Percentiles rank a stretch among this genome's conserved stretches.
These are phyloP conservation scores for Vicia villosa DNA, from an alignment of 306 rosid genomes.

Conservation along the genomic window DNA sequence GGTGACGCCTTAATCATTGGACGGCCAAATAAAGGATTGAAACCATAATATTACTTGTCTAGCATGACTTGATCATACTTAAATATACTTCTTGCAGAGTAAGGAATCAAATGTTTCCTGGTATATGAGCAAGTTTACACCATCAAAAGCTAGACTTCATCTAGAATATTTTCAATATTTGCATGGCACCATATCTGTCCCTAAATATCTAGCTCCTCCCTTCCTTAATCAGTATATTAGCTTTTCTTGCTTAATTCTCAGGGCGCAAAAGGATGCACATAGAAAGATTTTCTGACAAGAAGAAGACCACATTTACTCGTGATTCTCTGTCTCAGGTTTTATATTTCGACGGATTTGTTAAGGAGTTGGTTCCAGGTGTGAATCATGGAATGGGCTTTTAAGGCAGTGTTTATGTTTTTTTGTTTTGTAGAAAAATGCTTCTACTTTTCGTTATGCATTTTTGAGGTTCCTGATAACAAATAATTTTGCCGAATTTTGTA, in stretches of 20 bases:
- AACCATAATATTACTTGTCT: conserved; percentile 13
- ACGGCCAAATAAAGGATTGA: neutral
- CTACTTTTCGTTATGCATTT: conserved; percentile 26
- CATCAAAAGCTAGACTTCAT: neutral
- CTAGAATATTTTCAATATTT: neutral
- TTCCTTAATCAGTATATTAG: neutral
- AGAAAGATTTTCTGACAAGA: conserved; percentile 54
- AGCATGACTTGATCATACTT: neutral
- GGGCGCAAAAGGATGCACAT: conserved; percentile 47
- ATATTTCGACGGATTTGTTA: conserved; percentile 46
- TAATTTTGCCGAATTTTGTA: conserved; percentile 29
- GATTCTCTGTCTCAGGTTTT: conserved; percentile 64
- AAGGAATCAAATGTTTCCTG: neutral
- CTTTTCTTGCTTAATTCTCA: conserved; percentile 40
- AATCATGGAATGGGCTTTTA: conserved; percentile 20
- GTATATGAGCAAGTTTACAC: conserved; percentile 12
- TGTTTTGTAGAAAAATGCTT: neutral
- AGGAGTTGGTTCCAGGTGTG: conserved; percentile 65
- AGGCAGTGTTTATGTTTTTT: conserved; percentile 26
- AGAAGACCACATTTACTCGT: conserved; percentile 40
- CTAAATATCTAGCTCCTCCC: conserved; percentile 7
- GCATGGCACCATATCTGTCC: conserved; percentile 10
- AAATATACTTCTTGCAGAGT: conserved; percentile 2
- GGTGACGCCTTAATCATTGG: neutral
- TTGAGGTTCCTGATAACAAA: conserved; percentile 11